phyloP scores from a whole-genome alignment of 1,139 yeast species.

The Geotrichum australiense region DNA sequence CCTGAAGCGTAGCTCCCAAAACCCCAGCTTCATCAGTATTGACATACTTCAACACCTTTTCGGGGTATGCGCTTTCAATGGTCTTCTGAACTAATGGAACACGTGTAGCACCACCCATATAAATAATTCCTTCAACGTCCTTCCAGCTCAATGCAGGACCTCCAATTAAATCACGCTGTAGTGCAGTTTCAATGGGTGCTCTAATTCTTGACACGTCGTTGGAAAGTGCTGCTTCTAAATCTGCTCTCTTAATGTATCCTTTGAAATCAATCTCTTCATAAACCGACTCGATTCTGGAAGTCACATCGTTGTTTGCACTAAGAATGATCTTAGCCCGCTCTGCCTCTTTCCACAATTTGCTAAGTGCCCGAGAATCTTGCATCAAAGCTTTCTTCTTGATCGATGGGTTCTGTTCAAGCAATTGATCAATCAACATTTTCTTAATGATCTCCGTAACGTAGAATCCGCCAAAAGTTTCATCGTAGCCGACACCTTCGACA shows the following conservation, averaged over 20 bases:
- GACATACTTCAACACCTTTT: conserved; percentile 69
- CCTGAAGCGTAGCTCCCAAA: conserved; percentile 79
- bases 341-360: conserved; percentile 71
- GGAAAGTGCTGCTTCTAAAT: conserved; percentile 57
- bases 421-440: conserved; percentile 51
- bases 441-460: conserved; percentile 59
- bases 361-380: conserved; percentile 51
- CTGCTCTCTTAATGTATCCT: conserved; percentile 58
- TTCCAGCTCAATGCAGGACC: conserved; percentile 30
- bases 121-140: conserved; percentile 59
- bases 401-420: conserved; percentile 34
- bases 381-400: conserved; percentile 32
- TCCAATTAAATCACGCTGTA: conserved; percentile 31
- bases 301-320: conserved; percentile 79
- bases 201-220: conserved; percentile 43
- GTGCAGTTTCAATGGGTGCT: conserved; percentile 51
- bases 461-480: conserved; percentile 66
- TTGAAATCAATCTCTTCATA: conserved; percentile 68
- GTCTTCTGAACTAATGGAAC: conserved; percentile 73
- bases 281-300: conserved; percentile 55
- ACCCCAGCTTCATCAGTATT: conserved; percentile 96
- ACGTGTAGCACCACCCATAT: conserved; percentile 89
- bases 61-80: conserved; percentile 38
- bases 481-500: conserved; percentile 67
- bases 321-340: conserved; percentile 81